Percentiles rank a stretch among this genome's conserved stretches.
These are phyloP conservation scores for Botrytis fabae DNA, from an alignment of 2,329 filamentous ascomycete species.

Conservation along the genomic window DNA sequence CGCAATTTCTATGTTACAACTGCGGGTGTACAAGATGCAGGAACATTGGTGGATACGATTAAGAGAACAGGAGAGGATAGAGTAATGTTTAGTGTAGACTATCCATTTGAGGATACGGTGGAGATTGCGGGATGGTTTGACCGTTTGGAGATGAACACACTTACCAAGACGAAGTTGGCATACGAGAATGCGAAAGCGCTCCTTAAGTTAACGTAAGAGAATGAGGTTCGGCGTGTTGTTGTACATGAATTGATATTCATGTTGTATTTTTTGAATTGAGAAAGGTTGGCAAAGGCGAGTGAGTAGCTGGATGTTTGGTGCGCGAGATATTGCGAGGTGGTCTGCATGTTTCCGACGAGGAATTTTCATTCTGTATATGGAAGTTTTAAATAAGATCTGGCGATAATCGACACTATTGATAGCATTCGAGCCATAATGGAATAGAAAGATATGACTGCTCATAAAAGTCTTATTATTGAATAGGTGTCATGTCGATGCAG, in stretches of 20 bases:
- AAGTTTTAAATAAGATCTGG: background rate
- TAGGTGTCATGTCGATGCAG: background rate
- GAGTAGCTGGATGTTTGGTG: background rate
- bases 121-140: slow-evolving; percentile 30
- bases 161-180: slow-evolving; percentile 26
- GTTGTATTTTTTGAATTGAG: background rate
- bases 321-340: background rate
- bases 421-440: background rate
- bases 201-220: background rate
- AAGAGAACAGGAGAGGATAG: slow-evolving; percentile 44
- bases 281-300: background rate
- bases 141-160: slow-evolving; percentile 23
- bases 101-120: slow-evolving; percentile 30
- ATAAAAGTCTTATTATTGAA: background rate
- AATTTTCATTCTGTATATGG: background rate
- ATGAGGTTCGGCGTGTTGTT: background rate
- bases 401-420: background rate
- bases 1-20: slow-evolving; percentile 60
- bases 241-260: background rate
- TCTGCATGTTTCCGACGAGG: background rate
- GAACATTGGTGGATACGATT: slow-evolving; percentile 46
- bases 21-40: slow-evolving; percentile 49
- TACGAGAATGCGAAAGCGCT: slow-evolving; percentile 25
- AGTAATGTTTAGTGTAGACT: slow-evolving; percentile 53
- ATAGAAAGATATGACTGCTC: background rate